A percentile compares a stretch with the other conserved stretches of the same genome.
These are phyloP conservation scores for Scopulariopsis brevicaulis DNA, from an alignment of 2,329 filamentous ascomycete genomes.

Conservation along the genomic window DNA sequence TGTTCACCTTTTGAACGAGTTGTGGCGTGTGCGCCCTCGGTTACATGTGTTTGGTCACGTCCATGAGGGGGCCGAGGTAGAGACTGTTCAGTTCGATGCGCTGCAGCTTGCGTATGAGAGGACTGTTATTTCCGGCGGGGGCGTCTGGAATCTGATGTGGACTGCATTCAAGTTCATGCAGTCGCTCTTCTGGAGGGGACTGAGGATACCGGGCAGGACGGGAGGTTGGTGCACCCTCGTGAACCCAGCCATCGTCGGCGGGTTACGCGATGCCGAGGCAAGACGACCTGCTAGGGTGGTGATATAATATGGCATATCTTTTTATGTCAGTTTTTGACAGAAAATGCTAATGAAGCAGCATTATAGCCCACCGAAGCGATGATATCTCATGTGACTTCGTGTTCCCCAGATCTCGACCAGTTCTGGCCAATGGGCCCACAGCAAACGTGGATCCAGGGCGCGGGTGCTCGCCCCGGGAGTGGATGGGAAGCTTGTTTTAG, in stretches of 20 bases:
- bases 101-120: conserved; percentile 59
- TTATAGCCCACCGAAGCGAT: neutral
- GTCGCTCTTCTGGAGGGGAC: neutral
- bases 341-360: neutral
- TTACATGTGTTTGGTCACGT: conserved; percentile 82
- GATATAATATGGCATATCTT: neutral
- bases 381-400: neutral
- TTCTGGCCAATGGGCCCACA: too few species aligned
- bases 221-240: neutral
- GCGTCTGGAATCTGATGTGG: neutral
- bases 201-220: neutral
- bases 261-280: neutral
- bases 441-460: too few species aligned
- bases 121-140: neutral
- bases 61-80: conserved; percentile 62
- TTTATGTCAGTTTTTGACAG: neutral
- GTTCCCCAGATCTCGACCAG: too few species aligned
- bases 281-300: neutral
- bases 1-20: conserved; percentile 55
- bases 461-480: too few species aligned
- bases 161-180: neutral
- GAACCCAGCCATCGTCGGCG: conserved; percentile 4
- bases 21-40: conserved; percentile 62
- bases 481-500: too few species aligned
- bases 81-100: conserved; percentile 64